phyloP scores from a whole-genome alignment of 768 basidiomycete species.

The Suillus hirtellus region DNA sequence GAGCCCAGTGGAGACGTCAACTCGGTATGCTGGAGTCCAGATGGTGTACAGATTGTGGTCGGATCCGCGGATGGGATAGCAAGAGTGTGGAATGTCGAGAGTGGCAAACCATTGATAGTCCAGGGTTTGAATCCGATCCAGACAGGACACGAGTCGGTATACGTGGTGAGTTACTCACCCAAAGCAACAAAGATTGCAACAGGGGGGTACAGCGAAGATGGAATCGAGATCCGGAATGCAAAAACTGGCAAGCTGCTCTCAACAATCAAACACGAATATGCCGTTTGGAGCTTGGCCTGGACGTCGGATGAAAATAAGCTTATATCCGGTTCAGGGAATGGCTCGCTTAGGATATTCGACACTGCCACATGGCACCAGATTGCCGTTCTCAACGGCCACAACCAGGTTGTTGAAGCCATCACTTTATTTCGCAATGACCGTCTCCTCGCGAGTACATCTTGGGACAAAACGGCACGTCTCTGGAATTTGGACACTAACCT shows the following conservation, averaged over 20 bases:
- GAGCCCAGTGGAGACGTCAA: background rate
- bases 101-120: background rate
- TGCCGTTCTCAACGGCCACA: background rate
- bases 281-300: background rate
- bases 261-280: background rate
- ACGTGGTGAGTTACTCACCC: slow-evolving; percentile 4
- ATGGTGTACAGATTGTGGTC: slow-evolving; percentile 15
- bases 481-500: slow-evolving; percentile 12
- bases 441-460: slow-evolving; percentile 1
- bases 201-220: background rate
- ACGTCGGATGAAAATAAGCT: background rate
- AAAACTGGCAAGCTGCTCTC: background rate
- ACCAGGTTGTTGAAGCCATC: background rate
- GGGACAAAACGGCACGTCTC: slow-evolving; percentile 10
- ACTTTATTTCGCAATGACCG: background rate
- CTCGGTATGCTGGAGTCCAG: slow-evolving; percentile 5
- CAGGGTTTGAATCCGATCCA: slow-evolving; percentile 4
- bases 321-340: background rate
- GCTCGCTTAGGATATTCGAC: background rate
- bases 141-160: background rate
- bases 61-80: slow-evolving; percentile 17
- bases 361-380: background rate
- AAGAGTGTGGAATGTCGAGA: slow-evolving; percentile 7
- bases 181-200: background rate
- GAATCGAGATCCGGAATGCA: background rate